Base-by-base conservation (phyloP, 495 filamentous ascomycete species). In the Trichoderma virens region DNA sequence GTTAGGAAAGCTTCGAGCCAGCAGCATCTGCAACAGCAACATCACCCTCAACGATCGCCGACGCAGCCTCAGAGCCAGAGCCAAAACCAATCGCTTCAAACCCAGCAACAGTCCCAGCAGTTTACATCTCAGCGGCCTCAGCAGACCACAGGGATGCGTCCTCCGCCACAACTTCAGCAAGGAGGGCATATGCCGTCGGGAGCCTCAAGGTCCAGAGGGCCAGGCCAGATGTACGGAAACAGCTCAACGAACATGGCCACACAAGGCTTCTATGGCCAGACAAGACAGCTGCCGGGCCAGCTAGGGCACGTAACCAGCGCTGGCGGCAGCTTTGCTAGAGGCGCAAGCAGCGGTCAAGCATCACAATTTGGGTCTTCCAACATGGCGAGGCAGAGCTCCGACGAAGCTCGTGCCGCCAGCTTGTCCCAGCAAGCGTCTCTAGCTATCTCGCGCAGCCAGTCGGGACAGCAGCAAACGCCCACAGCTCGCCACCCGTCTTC, bases 121-220 rank as follows among this genome's bases (percentile, higher is more conserved):
- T 69, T 70, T 23, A 51, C 66, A 23, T 72, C 69, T 43, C 62
- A 72, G n/a, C 70, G 67, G 28, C 61, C 66, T 5, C 71, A 68
- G 9, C 71, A 75, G 59, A 32, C 35, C 5, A 3, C 51, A 1
- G 51, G 51, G 27, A 30, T 56, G 51, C 51, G 51, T 8, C 51
- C 45, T 51, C 45, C 51, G 11, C 51, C 25, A 30, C 51, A 56
- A 16, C 51, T 56, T 18, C 51, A 27, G 27, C 51, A 54, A 5
- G 45, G n/a, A 7, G 45, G 45, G 25, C 45, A 56, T 30, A 56
- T 56, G 27, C 13, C 25, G 20, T 25, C 23, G 13, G 51, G 51
- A 28, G 11, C 51, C 14, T 31, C 51, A 18, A 56, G 51, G 30
- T 25, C 51, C 11, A 56, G 51, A 25, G 45, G 1, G 9, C 51